Base-by-base conservation (phyloP, 2,329 filamentous ascomycete species). In the Pseudogymnoascus sp. region DNA sequence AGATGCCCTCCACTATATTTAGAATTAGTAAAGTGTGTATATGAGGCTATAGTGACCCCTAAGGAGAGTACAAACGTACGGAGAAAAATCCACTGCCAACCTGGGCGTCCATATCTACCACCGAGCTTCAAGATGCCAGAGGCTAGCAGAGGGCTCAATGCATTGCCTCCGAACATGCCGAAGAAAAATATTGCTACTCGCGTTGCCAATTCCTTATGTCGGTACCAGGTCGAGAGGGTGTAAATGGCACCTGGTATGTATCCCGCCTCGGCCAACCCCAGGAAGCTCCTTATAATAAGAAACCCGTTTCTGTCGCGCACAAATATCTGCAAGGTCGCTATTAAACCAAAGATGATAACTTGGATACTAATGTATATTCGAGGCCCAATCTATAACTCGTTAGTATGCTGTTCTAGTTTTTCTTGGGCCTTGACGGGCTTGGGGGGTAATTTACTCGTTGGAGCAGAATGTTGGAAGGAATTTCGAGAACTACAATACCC, bases 151-250 rank as follows among this genome's bases (percentile, higher is more conserved):
- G 83, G 83, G 60, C 82, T 82, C 68, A 86, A 86, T 1, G 84
- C 84, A 35, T 82, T 82, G 0, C 84, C 82, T 10, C 85, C 72
- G 7, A 80, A 79, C 1, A 81, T 81, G 18, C 80, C 82, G 40
- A 79, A 82, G 67, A 82, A 86, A 69, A 86, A 87, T 4, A 86
- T 74, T 2, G 82, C 81, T 45, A 85, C 80, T 8, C 83, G 76
- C 62, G 80, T 84, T 60, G 84, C 82, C 45, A 80, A 75, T 68
- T 87, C 83, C 45, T 81, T 77, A 8, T 81, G 75, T 62, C 81
- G 83, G 64, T 87, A 87, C 83, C 83, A 87, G 75, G 84, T 84
- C 0, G 81, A 83, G 4, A 86, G 74, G 60, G 85, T 82, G 68
- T 82, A 85, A 21, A 82, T 75, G 13, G 82, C 76, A 21, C 80